Conservation (phyloP, 768 basidiomycete genomes). For the Epithele typhae region DNA sequence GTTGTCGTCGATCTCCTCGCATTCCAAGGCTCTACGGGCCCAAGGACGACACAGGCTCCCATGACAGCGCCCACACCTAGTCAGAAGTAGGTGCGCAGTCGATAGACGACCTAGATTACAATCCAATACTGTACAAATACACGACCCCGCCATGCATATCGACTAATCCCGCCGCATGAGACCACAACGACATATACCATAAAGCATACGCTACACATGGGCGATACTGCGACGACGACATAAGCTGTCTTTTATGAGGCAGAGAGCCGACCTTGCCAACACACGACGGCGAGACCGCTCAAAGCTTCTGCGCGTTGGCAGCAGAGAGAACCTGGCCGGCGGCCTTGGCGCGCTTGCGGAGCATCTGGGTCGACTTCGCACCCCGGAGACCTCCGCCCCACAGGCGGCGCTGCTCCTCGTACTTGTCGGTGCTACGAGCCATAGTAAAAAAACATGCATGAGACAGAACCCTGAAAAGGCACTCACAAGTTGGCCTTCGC, state of each 20-base stretch:
- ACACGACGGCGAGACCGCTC: constrained; percentile 18
- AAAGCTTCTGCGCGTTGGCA: constrained; percentile 62
- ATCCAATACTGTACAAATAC: too few species aligned
- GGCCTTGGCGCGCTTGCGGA: constrained; percentile 92
- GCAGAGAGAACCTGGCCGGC: constrained; percentile 62
- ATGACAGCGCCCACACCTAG: too few species aligned
- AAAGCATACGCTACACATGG: constrained; percentile 6
- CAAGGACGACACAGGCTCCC: too few species aligned
- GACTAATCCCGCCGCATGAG: too few species aligned
- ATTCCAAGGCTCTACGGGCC: too few species aligned
- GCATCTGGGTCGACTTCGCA: constrained; percentile 90
- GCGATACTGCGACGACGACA: constrained; percentile 8
- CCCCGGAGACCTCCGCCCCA: constrained; percentile 98
- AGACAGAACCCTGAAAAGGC: neutral
- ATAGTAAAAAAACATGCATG: neutral
- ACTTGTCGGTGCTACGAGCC: constrained; percentile 72
- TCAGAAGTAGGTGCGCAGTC: too few species aligned
- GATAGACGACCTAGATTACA: too few species aligned
- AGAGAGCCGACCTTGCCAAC: constrained; percentile 4
- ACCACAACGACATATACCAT: too few species aligned
- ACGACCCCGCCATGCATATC: too few species aligned
- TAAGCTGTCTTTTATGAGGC: constrained; percentile 7
- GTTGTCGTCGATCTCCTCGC: constrained; percentile 43
- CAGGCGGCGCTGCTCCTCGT: constrained; percentile 83
- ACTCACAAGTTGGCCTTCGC: constrained; percentile 97